Evolutionary conservation across 495 filamentous ascomycete species (phyloP).

Genomic region (Penicillium dipodomyicola): DNA sequence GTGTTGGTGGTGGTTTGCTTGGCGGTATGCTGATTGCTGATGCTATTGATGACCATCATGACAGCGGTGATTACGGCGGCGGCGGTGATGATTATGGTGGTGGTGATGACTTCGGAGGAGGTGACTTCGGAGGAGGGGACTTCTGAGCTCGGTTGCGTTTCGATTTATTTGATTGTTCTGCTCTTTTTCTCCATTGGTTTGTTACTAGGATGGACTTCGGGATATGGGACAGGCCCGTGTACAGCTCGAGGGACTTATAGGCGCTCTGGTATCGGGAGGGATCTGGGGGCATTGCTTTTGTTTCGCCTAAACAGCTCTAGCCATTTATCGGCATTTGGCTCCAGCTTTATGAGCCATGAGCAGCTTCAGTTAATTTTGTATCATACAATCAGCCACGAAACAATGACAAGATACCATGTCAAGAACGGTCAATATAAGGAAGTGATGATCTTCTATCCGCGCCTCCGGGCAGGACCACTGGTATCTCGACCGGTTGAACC

Average conservation of each 20-base stretch:
- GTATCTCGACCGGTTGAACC: slow-evolving; percentile 39
- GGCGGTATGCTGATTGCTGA: slow-evolving; percentile 68
- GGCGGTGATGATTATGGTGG: slow-evolving; percentile 43
- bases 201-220: slow-evolving; percentile 4
- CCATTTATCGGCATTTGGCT: slow-evolving; percentile 1
- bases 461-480: slow-evolving; percentile 34
- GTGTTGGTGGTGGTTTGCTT: slow-evolving; percentile 71
- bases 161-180: slow-evolving; percentile 9
- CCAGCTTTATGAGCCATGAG: slow-evolving; percentile 4
- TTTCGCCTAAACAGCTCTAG: slow-evolving; percentile 3
- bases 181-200: slow-evolving; percentile 1
- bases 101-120: slow-evolving; percentile 33
- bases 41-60: slow-evolving; percentile 49
- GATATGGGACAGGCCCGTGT: not conserved
- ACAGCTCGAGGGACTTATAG: slow-evolving; percentile 5
- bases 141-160: slow-evolving; percentile 40
- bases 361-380: slow-evolving; percentile 8
- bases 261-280: slow-evolving; percentile 5
- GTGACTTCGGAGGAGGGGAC: slow-evolving; percentile 51
- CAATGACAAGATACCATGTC: not conserved
- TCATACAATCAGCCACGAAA: slow-evolving; percentile 5
- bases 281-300: slow-evolving; percentile 11
- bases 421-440: not conserved
- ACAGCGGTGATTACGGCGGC: slow-evolving; percentile 44
- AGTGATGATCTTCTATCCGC: slow-evolving; percentile 24